Evolutionary conservation across 2,329 filamentous ascomycete species (phyloP), one percentile per base, ranked within the genome.

Genomic region (Didymellaceae sp.): DNA sequence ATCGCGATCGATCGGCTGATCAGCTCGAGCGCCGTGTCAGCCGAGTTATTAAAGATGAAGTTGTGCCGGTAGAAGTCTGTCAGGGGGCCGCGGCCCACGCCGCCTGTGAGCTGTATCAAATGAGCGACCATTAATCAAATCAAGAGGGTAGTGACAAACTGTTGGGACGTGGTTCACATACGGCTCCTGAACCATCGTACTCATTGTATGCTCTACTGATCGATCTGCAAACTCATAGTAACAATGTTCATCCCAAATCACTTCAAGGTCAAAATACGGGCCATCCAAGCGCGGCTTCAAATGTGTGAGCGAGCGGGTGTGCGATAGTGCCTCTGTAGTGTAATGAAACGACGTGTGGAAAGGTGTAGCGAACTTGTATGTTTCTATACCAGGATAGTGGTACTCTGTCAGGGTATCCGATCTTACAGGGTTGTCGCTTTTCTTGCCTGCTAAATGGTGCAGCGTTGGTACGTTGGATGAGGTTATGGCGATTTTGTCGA

Each of bases 101-200:
- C 88, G 2, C 88, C 88, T 22, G 78, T 73, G 54, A 84, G 77
- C 55, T 58, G 18, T 7, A 8, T 22, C 22, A 38, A 13, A 28
- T 28, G 5, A 28, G 26, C 6, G 11, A 13, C n/a, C 11, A 28
- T 13, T 28, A 5, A 28, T 28, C 10, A 13, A 9, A 13, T 28
- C 10, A 28, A 13, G 26, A 13, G n/a, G 6, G 26, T 5, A 13
- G n/a, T 9, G 11, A 6, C 45, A 21, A 46, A 58, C 46, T 6
- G 86, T 89, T 0, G 87, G 85, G 2, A 90, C 75, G 64, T 90
- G 86, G 62, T 90, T 90, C 1, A 91, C 88, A 60, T 90, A 90
- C 2, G 87, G 88, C 68, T 90, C 85, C 44, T 86, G 78, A 1
- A 90, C 86, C 87, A 91, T 90, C 0, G 87, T 90, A n/a, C 77